Evolutionary conservation across 148 eudicot species (phyloP), one percentile per base, ranked within the genome.

Genomic region (Vaccinium corymbosum): DNA sequence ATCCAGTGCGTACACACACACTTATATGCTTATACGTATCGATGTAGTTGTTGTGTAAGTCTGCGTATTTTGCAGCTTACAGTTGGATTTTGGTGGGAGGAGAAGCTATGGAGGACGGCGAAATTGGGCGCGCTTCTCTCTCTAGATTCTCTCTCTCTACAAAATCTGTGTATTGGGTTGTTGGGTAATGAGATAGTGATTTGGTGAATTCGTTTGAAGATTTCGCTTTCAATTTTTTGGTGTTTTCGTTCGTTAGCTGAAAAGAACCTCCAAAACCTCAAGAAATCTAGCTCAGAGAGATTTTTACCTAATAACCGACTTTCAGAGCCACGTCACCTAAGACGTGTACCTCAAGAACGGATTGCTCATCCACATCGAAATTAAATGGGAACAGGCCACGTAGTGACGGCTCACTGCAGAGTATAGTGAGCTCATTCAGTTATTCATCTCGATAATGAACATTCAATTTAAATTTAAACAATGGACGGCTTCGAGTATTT

Each of bases 261-360:
- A 68, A 29, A 4, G 20, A 8, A 25, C 6, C 42, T 25, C 13
- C 27, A 38, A 72, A 32, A 35, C 76, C 46, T 38, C 12, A 14
- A 32, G 38, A 27, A 72, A 16, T 38, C 32, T 48, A 72, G 76
- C 42, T 13, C 35, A 25, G 22, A 57, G 62, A 57, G 16, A 32
- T 57, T 57, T 57, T 50, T 0, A 17, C 62, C 62, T 20, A 61
- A 61, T 7, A 61, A 61, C 46, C 76, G 46, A 35, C 49, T 72
- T 72, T 72, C 76, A 72, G 48, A 35, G 11, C 76, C 76, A 72
- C 76, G 76, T 72, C 76, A 35, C 10, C 76, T 50, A 72, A 50
- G 50, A 72, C 76, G 76, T 35, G 76, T 72, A 32, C 4, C 48
- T 72, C 19, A 35, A 32, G 2, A 71, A 71, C 75, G 15, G 19